phyloP scores from a whole-genome alignment of 148 eudicot species.

The Heliosperma pusillum region DNA sequence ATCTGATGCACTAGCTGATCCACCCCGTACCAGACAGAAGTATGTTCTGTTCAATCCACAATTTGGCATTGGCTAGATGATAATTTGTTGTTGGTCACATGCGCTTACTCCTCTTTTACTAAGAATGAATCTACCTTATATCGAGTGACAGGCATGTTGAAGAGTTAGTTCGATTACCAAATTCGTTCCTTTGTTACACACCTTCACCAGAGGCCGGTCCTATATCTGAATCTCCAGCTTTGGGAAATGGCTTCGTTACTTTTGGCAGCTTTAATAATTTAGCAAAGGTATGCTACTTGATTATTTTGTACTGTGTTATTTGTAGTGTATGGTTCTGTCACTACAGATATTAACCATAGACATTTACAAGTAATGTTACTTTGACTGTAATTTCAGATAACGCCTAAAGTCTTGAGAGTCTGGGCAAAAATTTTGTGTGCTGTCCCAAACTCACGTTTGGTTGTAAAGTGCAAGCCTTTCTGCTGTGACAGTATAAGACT shows the following conservation, averaged over 20 bases:
- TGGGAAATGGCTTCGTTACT: slow-evolving; percentile 83
- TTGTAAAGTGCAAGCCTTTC: slow-evolving; percentile 97
- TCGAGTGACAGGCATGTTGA: slow-evolving; percentile 76
- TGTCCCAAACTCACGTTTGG: slow-evolving; percentile 90
- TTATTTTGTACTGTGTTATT: neutral
- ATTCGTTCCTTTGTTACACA: slow-evolving; percentile 89
- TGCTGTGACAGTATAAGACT: slow-evolving; percentile 82
- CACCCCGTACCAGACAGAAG: slow-evolving; percentile 79
- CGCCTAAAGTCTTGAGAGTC: slow-evolving; percentile 88
- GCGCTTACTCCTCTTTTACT: neutral
- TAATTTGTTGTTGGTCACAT: neutral
- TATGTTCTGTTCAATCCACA: slow-evolving; percentile 30
- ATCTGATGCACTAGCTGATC: slow-evolving; percentile 81
- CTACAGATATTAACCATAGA: neutral
- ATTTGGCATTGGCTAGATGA: slow-evolving; percentile 1
- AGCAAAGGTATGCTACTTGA: slow-evolving; percentile 62
- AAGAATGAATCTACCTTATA: slow-evolving; percentile 9
- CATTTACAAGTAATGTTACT: neutral
- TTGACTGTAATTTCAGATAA: slow-evolving; percentile 50
- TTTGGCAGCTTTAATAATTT: slow-evolving; percentile 97
- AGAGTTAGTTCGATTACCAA: slow-evolving; percentile 80
- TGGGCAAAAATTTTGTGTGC: slow-evolving; percentile 95
- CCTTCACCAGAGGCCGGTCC: slow-evolving; percentile 98
- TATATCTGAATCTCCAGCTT: slow-evolving; percentile 74
- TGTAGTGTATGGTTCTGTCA: neutral